Evolutionary conservation across 768 basidiomycete species (phyloP).

Genomic region (Gloeophyllum trabeum): DNA sequence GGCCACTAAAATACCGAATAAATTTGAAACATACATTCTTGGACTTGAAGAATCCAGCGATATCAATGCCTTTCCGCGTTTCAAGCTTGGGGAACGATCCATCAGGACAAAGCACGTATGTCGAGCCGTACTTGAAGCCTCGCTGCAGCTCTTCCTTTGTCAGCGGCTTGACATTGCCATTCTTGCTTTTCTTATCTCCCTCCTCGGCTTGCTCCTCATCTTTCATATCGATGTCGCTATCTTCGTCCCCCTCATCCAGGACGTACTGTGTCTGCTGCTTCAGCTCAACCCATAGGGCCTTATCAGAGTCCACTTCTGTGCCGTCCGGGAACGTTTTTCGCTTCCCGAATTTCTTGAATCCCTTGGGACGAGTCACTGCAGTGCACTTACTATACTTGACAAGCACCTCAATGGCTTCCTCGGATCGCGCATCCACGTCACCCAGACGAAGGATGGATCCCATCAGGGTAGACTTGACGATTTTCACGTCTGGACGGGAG

Average conservation of each 20-base stretch:
- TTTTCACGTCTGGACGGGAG: conserved; percentile 49
- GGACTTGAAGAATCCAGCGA: conserved; percentile 70
- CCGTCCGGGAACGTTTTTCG: conserved; percentile 24
- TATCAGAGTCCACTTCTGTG: conserved; percentile 18
- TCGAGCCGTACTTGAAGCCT: conserved; percentile 86
- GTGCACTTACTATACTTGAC: conserved; percentile 79
- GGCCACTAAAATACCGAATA: background rate
- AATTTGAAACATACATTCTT: conserved; percentile 39
- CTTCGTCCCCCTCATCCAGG: conserved; percentile 32
- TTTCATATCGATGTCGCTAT: conserved; percentile 6
- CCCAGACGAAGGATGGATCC: conserved; percentile 70
- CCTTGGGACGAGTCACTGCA: conserved; percentile 50
- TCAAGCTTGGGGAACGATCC: conserved; percentile 66
- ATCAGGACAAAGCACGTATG: conserved; percentile 79
- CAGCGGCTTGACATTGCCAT: conserved; percentile 31
- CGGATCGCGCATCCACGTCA: conserved; percentile 49
- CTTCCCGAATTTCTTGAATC: conserved; percentile 68
- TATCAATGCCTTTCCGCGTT: conserved; percentile 80
- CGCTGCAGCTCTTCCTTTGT: conserved; percentile 71
- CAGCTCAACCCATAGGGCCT: conserved; percentile 25
- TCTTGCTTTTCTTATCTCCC: conserved; percentile 24
- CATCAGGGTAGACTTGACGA: conserved; percentile 53
- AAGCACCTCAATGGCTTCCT: conserved; percentile 65
- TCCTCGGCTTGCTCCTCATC: conserved; percentile 14
- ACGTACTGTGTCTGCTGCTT: conserved; percentile 43